A percentile compares a stretch with the other conserved stretches of the same genome.
Evolutionary conservation across 1,139 yeast genomes (phyloP).

Genomic region (Sugiyamaella neomexicana): DNA sequence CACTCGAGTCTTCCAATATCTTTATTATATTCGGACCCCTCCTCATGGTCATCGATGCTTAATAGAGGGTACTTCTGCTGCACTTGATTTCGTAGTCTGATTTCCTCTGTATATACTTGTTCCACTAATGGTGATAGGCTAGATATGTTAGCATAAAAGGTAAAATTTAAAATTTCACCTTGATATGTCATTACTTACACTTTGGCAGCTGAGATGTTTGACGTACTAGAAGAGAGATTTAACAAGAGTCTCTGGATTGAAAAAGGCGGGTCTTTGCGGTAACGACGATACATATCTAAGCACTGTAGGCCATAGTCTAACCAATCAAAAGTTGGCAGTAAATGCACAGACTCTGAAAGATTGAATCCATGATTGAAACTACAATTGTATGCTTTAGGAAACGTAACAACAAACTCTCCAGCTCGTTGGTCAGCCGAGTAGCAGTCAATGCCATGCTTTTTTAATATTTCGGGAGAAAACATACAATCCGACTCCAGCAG

Average conservation of each 20-base stretch:
- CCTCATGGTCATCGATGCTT: conserved; percentile 2
- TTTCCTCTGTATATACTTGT: conserved; percentile 28
- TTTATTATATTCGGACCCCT: conserved; percentile 19
- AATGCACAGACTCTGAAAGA: conserved; percentile 76
- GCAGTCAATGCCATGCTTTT: conserved; percentile 57
- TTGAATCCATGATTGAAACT: conserved; percentile 86
- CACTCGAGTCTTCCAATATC: conserved; percentile 25
- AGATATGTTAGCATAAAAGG: conserved; percentile 8
- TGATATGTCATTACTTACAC: conserved; percentile 20
- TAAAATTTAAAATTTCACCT: not conserved
- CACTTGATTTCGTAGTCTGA: conserved; percentile 27
- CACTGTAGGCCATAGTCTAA: conserved; percentile 37
- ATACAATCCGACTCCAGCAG: conserved; percentile 85
- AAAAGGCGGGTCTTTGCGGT: conserved; percentile 39
- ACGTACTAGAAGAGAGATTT: conserved; percentile 32
- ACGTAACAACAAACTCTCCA: conserved; percentile 80
- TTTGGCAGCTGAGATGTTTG: conserved; percentile 31
- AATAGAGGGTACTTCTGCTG: conserved; percentile 27
- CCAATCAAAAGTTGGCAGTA: conserved; percentile 71
- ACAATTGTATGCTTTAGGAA: conserved; percentile 83
- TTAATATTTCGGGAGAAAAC: conserved; percentile 62
- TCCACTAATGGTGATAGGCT: conserved; percentile 21
- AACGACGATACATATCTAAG: conserved; percentile 32
- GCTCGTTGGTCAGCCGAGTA: conserved; percentile 78
- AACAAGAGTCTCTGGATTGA: conserved; percentile 39